A percentile compares a stretch with the other conserved stretches of the same genome.
Conservation (phyloP, 495 filamentous ascomycete genomes). For the Venustampulla echinocandica region DNA sequence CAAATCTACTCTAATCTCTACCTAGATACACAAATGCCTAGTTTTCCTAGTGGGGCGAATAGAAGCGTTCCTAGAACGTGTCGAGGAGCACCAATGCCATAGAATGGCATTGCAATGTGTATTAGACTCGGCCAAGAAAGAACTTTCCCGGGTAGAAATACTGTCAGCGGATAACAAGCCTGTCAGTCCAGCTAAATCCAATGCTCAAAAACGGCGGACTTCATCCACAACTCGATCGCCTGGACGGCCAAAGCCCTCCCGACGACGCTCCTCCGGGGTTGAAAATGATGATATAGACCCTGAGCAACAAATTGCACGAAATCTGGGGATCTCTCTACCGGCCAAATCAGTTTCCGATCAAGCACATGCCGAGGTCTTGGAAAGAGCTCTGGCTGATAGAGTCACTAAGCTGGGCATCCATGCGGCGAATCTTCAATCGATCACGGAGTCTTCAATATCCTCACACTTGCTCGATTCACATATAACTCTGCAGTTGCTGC, state of each 20-base stretch:
- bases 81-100: conserved; percentile 19
- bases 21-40: conserved; percentile 22
- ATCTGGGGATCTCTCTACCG: conserved; percentile 22
- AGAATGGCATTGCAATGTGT: conserved; percentile 15
- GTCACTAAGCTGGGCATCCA: conserved; percentile 29
- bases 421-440: conserved; percentile 28
- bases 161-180: too few species aligned
- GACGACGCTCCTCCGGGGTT: conserved; percentile 26
- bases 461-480: conserved; percentile 32
- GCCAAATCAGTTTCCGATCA: conserved; percentile 11
- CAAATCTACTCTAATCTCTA: background rate
- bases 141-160: conserved; percentile 8
- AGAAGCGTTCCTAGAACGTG: conserved; percentile 11
- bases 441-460: conserved; percentile 28
- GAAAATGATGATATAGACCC: conserved; percentile 20
- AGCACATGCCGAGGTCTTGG: conserved; percentile 8
- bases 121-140: conserved; percentile 12
- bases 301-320: conserved; percentile 19
- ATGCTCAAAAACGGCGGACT: conserved; percentile 11
- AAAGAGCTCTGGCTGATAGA: conserved; percentile 25
- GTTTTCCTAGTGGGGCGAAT: conserved; percentile 15
- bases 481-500: conserved; percentile 31
- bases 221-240: conserved; percentile 12
- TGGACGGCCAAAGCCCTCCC: conserved; percentile 1
- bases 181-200: conserved; percentile 11